phyloP scores from a whole-genome alignment of 2,329 filamentous ascomycete species.

The Venturia nashicola region DNA sequence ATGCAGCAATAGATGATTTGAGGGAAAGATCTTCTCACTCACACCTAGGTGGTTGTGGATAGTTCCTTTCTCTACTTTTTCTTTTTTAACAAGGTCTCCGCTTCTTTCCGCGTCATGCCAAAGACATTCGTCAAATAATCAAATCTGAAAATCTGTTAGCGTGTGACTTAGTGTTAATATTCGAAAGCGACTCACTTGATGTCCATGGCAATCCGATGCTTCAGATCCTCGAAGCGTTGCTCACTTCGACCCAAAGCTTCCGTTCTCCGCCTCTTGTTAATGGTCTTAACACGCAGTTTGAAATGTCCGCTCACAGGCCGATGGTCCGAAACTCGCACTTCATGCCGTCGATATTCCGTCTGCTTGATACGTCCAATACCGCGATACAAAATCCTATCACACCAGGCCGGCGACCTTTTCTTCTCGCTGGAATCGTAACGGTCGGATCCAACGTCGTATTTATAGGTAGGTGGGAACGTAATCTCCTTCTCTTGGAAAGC shows the following conservation, averaged over 20 bases:
- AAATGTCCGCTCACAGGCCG: constrained; percentile 82
- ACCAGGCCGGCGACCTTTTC: constrained; percentile 89
- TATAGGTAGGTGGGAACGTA: constrained; percentile 90
- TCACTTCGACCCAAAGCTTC: constrained; percentile 61
- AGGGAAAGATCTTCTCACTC: neutral
- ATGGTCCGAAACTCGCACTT: constrained; percentile 85
- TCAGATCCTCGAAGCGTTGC: constrained; percentile 60
- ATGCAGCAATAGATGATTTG: neutral
- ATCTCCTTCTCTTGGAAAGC: constrained; percentile 88
- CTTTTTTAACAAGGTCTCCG: constrained; percentile 27
- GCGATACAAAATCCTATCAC: constrained; percentile 81
- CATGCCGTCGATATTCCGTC: constrained; percentile 76
- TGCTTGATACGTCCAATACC: constrained; percentile 74
- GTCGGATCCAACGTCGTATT: constrained; percentile 93
- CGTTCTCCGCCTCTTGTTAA: constrained; percentile 55
- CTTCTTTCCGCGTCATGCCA: constrained; percentile 42
- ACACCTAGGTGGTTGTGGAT: neutral
- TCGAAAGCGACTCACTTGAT: constrained; percentile 55
- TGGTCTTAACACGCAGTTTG: constrained; percentile 70
- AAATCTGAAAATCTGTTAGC: constrained; percentile 31
- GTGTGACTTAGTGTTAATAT: neutral
- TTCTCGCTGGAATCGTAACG: constrained; percentile 93
- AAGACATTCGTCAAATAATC: constrained; percentile 54
- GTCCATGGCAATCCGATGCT: constrained; percentile 53
- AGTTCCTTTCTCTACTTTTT: neutral